Evolutionary conservation across 495 filamentous ascomycete species (phyloP).

Genomic region (Xylaria grammica): DNA sequence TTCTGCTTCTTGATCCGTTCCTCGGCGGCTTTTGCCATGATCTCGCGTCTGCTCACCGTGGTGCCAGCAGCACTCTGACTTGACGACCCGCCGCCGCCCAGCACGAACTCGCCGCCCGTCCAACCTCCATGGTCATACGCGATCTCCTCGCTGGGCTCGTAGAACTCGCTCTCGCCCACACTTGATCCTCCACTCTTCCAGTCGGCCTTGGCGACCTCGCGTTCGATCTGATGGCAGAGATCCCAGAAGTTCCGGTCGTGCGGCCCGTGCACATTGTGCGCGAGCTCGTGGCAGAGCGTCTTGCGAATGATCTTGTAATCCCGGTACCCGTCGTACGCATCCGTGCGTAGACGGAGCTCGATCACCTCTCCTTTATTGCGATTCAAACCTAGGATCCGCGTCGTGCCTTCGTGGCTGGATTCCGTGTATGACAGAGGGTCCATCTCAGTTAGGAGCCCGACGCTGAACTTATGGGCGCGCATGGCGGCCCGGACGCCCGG

Average conservation of each 20-base stretch:
- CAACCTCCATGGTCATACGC: constrained; percentile 80
- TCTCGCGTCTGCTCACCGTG: constrained; percentile 63
- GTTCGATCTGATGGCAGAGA: constrained; percentile 81
- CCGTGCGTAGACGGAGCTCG: constrained; percentile 86
- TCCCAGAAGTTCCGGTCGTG: constrained; percentile 92
- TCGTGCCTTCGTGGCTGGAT: constrained; percentile 64
- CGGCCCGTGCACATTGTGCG: constrained; percentile 84
- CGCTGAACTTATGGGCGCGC: constrained; percentile 80
- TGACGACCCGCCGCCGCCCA: constrained; percentile 62
- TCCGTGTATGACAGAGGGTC: constrained; percentile 80
- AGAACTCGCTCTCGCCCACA: constrained; percentile 71
- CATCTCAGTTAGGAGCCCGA: constrained; percentile 94
- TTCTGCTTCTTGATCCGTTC: constrained; percentile 67
- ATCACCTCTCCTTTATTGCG: constrained; percentile 88
- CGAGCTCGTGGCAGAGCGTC: constrained; percentile 93
- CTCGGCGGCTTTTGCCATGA: constrained; percentile 76
- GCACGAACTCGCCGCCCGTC: constrained; percentile 85
- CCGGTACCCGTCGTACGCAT: constrained; percentile 91
- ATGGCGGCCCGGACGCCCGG: constrained; percentile 84
- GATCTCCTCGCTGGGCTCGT: constrained; percentile 63
- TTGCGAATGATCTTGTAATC: constrained; percentile 89
- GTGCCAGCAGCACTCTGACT: constrained; percentile 27
- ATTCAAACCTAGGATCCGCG: constrained; percentile 85
- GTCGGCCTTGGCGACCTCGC: constrained; percentile 80
- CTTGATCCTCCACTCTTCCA: constrained; percentile 70